phyloP scores from a whole-genome alignment of 2,329 filamentous ascomycete genomes.

The Penicillium sclerotiorum region DNA sequence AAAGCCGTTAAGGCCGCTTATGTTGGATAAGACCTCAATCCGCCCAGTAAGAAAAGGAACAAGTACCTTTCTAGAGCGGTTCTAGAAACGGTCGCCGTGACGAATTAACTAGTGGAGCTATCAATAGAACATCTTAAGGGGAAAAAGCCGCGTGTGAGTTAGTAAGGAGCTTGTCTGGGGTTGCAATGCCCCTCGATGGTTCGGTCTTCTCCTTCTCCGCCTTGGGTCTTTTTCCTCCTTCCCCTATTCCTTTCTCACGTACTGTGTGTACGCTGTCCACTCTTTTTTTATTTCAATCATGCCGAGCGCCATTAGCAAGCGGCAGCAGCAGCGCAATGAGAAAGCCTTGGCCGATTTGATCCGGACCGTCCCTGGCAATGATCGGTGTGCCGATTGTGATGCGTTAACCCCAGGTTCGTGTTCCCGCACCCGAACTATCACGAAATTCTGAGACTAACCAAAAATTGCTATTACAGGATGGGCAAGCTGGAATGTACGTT shows the following conservation, averaged over 20 bases:
- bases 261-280: slow-evolving; percentile 23
- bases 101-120: slow-evolving; percentile 4
- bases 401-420: slow-evolving; percentile 84
- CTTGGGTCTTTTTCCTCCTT: slow-evolving; percentile 11
- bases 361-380: slow-evolving; percentile 81
- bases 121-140: slow-evolving; percentile 1
- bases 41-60: too few relatives aligned
- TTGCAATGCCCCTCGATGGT: slow-evolving; percentile 15
- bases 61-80: slow-evolving; percentile 6
- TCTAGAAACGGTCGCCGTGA: slow-evolving; percentile 4
- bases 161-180: slow-evolving; percentile 4
- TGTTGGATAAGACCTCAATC: too few relatives aligned
- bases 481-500: slow-evolving; percentile 92
- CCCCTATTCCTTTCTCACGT: slow-evolving; percentile 15
- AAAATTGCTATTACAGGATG: slow-evolving; percentile 63
- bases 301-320: slow-evolving; percentile 82
- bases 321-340: slow-evolving; percentile 97
- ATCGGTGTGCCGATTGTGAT: slow-evolving; percentile 89
- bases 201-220: slow-evolving; percentile 11
- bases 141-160: slow-evolving; percentile 4
- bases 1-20: too few relatives aligned
- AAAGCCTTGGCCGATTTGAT: slow-evolving; percentile 87
- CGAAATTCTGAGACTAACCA: slow-evolving; percentile 13
- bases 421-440: slow-evolving; percentile 1
- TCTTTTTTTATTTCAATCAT: slow-evolving; percentile 49